Evolutionary conservation across 1,284 basidiomycete species (phyloP).

Genomic region (Sporisorium exsertum): DNA sequence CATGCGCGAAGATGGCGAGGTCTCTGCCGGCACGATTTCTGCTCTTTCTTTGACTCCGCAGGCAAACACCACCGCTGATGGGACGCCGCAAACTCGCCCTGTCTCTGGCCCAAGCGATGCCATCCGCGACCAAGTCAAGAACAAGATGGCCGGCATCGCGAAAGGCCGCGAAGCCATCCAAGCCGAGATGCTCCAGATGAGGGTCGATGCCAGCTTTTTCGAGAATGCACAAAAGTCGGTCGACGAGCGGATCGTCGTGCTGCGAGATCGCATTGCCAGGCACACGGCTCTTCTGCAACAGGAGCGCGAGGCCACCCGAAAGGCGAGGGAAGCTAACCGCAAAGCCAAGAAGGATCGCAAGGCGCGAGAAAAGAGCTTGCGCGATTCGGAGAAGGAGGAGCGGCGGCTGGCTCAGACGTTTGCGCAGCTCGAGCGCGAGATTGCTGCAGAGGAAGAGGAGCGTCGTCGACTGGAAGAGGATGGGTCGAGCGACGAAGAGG

Average conservation of each 20-base stretch:
- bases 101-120: conserved; percentile 25
- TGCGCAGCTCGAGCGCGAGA: conserved; percentile 36
- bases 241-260: conserved; percentile 42
- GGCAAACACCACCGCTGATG: not conserved
- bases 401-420: conserved; percentile 28
- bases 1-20: not conserved
- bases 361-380: conserved; percentile 32
- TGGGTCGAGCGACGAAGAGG: conserved; percentile 26
- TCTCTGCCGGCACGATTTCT: not conserved
- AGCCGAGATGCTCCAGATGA: conserved; percentile 49
- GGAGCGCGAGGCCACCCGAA: conserved; percentile 44
- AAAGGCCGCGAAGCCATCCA: conserved; percentile 40
- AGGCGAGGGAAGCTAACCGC: conserved; percentile 36
- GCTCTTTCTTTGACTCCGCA: not conserved
- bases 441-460: conserved; percentile 41
- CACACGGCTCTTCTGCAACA: conserved; percentile 28
- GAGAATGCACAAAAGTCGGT: conserved; percentile 50
- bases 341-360: conserved; percentile 43
- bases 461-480: conserved; percentile 29
- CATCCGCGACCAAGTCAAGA: conserved; percentile 43
- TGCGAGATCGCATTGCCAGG: conserved; percentile 44
- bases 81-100: not conserved
- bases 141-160: conserved; percentile 40
- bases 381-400: conserved; percentile 39
- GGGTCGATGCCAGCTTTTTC: conserved; percentile 49